These are phyloP conservation scores for Astraeus odoratus DNA, from an alignment of 768 basidiomycete genomes.

Conservation along the genomic window DNA sequence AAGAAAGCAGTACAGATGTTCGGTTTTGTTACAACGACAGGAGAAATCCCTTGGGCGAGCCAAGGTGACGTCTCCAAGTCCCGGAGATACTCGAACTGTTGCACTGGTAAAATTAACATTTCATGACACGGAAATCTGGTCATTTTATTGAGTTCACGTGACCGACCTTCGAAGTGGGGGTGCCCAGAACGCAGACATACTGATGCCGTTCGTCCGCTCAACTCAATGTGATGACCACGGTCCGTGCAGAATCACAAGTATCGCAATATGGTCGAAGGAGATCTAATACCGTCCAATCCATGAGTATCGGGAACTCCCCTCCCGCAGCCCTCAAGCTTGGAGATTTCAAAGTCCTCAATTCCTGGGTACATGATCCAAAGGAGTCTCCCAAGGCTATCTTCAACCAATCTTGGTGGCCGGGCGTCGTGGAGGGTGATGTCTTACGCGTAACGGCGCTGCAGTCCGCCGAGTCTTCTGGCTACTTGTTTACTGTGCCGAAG, in stretches of 20 bases:
- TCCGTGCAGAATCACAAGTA: constrained; percentile 55
- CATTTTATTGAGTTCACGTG: too few species aligned
- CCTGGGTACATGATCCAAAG: constrained; percentile 71
- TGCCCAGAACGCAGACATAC: too few species aligned
- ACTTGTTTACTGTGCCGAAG: constrained; percentile 63
- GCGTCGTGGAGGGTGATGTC: constrained; percentile 71
- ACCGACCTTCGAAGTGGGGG: not conserved
- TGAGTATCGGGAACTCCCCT: constrained; percentile 43
- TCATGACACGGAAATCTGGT: not conserved
- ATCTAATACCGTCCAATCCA: constrained; percentile 70
- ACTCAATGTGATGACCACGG: constrained; percentile 41
- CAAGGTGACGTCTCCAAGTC: too few species aligned
- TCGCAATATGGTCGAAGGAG: constrained; percentile 51
- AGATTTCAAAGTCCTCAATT: constrained; percentile 54
- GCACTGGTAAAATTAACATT: not conserved
- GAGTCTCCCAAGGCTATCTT: constrained; percentile 54
- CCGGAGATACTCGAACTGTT: too few species aligned
- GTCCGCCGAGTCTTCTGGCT: constrained; percentile 33
- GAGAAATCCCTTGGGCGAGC: not conserved
- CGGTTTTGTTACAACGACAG: constrained; percentile 1
- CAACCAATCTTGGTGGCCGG: constrained; percentile 73
- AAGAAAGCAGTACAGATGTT: constrained; percentile 3
- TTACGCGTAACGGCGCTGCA: constrained; percentile 43
- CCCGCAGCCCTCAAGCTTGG: constrained; percentile 49
- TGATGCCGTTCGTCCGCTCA: too few species aligned